phyloP scores from a whole-genome alignment of 768 basidiomycete species.

The Naganishia vaughanmartiniae region DNA sequence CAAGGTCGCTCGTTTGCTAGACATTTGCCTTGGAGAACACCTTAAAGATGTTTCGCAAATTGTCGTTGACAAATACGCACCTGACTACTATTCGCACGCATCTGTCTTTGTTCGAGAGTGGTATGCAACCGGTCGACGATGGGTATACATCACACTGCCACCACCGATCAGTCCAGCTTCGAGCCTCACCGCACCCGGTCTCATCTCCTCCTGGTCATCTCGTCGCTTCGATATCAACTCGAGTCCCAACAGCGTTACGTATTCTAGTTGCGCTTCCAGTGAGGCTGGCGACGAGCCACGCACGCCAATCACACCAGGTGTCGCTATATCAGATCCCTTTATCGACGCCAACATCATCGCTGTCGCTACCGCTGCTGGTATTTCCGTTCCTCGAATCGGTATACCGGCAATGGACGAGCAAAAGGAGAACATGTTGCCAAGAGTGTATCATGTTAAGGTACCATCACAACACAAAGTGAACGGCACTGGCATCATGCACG shows the following conservation, averaged over 20 bases:
- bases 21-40: constrained; percentile 78
- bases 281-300: constrained; percentile 47
- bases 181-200: constrained; percentile 41
- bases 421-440: constrained; percentile 50
- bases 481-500: not conserved
- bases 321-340: constrained; percentile 27
- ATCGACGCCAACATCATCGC: constrained; percentile 30
- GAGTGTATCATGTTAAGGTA: constrained; percentile 25
- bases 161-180: constrained; percentile 43
- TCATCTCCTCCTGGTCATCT: constrained; percentile 46
- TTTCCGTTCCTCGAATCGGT: constrained; percentile 3
- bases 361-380: constrained; percentile 37
- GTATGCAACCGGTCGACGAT: constrained; percentile 72
- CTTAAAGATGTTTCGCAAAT: constrained; percentile 92
- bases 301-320: constrained; percentile 49
- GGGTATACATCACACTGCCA: constrained; percentile 42
- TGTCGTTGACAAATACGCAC: constrained; percentile 97
- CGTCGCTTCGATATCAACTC: constrained; percentile 44
- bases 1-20: constrained; percentile 80
- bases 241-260: constrained; percentile 41
- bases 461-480: constrained; percentile 7
- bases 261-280: constrained; percentile 46
- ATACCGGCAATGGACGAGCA: constrained; percentile 29
- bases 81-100: constrained; percentile 92
- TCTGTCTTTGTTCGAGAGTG: constrained; percentile 89